Evolutionary conservation across 495 filamentous ascomycete species (phyloP).

Genomic region (Hypomontagnella submonticulosa): DNA sequence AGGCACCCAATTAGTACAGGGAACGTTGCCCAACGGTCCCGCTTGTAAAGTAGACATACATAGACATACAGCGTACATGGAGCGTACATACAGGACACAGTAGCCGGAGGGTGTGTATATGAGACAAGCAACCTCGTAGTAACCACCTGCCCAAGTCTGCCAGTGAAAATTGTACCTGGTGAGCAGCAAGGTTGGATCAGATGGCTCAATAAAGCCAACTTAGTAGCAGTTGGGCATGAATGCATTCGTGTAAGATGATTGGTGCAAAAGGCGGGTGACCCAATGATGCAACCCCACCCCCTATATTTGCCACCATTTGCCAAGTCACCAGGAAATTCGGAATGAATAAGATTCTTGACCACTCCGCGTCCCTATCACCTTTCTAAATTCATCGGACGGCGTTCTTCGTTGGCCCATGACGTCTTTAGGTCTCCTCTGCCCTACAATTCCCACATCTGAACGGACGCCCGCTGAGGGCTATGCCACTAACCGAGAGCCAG

Average conservation of each 20-base stretch:
- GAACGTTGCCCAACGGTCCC: slow-evolving; percentile 44
- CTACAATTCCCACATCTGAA: slow-evolving; percentile 26
- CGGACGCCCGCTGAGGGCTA: slow-evolving; percentile 20
- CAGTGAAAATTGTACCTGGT: slow-evolving; percentile 41
- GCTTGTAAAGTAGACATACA: slow-evolving; percentile 11
- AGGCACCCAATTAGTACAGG: slow-evolving; percentile 42
- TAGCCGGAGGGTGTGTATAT: slow-evolving; percentile 31
- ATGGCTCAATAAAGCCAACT: slow-evolving; percentile 35
- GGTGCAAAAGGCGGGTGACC: slow-evolving; percentile 26
- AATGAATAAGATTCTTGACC: slow-evolving; percentile 38
- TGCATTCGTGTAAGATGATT: slow-evolving; percentile 45
- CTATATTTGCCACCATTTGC: slow-evolving; percentile 28
- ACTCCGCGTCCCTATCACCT: slow-evolving; percentile 37
- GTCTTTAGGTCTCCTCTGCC: slow-evolving; percentile 44
- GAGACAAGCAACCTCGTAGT: slow-evolving; percentile 12
- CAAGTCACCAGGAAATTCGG: slow-evolving; percentile 44
- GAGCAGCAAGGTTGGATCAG: slow-evolving; percentile 34
- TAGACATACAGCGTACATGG: too few species aligned
- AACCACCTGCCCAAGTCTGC: slow-evolving; percentile 27
- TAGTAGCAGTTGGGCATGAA: slow-evolving; percentile 28
- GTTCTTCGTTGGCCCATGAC: slow-evolving; percentile 43
- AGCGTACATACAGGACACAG: slow-evolving; percentile 11
- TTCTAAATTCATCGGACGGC: slow-evolving; percentile 23
- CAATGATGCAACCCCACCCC: slow-evolving; percentile 30
- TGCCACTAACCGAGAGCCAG: slow-evolving; percentile 35